Evolutionary conservation across 805 yeast species (phyloP), one percentile per base, ranked within the genome.

Genomic region (Nakazawaea pomicola): DNA sequence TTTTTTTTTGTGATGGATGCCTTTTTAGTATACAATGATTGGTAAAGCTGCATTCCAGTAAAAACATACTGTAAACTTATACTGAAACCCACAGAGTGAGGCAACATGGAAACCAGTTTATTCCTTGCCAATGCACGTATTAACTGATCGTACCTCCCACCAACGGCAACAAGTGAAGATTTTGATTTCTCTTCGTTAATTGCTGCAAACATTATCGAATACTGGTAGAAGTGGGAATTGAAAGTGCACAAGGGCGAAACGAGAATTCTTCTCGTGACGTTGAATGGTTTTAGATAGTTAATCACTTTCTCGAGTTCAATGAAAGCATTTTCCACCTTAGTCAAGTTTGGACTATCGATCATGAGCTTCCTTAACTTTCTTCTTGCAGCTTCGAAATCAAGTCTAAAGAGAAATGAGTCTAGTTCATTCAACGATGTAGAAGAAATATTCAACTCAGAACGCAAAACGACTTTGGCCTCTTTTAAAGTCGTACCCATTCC

Each of bases 151-250:
- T 89, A 93, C 41, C 99, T 68, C 2, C 99, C 99, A 33, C 99
- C 99, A 0, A 93, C 91, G 12, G 93, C 93, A 30, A 93, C 65
- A 24, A 82, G 68, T 5, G 65, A 49, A 43, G 54, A 66, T 65
- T 52, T 56, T 57, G 47, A 54, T 51, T 70, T 78, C 3, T 78
- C 81, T 41, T 86, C 83, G 48, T 78, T 74, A 1, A 88, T 74
- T 0, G 85, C 87, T 50, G 88, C 95, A 56, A 91, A 93, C 95
- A 93, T 88, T 2, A 90, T 63, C 0, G 95, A 95, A 14, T 80
- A 78, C 29, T 71, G 67, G 55, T 90, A 93, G 55, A 88, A 91
- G 8, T 80, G 73, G 24, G 82, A 75, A 50, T 88, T 88, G 61
- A 86, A 87, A 48, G 88, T 87, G 52, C 89, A 77, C 58, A 93